Percentiles rank a stretch among this genome's conserved stretches.
These are phyloP conservation scores for Diaporthe sp. DNA, from an alignment of 2,329 filamentous ascomycete genomes.

Conservation along the genomic window DNA sequence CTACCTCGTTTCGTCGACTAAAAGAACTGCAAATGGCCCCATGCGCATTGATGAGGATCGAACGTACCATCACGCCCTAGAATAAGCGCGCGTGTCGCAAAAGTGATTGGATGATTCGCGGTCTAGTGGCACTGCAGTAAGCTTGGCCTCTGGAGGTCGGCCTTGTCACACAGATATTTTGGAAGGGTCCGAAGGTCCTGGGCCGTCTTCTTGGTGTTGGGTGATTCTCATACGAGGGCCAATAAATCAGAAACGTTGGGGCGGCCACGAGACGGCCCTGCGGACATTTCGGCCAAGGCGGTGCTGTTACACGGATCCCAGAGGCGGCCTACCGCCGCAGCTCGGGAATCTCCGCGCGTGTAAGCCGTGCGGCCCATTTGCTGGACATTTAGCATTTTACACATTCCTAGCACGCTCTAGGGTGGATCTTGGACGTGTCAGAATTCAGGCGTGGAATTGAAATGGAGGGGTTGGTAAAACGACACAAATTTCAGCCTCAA, in stretches of 20 bases:
- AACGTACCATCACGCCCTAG: no score
- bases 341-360: background rate
- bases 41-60: no score
- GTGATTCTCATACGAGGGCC: background rate
- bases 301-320: conserved; percentile 1
- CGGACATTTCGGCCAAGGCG: background rate
- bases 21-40: no score
- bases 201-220: no score
- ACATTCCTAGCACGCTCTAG: background rate
- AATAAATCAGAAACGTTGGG: background rate
- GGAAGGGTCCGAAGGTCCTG: no score
- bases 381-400: conserved; percentile 15
- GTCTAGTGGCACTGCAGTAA: background rate
- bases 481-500: background rate
- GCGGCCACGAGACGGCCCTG: background rate
- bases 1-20: no score
- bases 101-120: background rate
- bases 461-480: no score
- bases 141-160: background rate
- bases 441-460: no score
- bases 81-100: background rate
- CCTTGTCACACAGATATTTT: background rate
- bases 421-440: background rate
- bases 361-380: background rate
- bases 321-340: background rate